phyloP scores from a whole-genome alignment of 2,329 filamentous ascomycete genomes.

The Aureobasidium sp. region DNA sequence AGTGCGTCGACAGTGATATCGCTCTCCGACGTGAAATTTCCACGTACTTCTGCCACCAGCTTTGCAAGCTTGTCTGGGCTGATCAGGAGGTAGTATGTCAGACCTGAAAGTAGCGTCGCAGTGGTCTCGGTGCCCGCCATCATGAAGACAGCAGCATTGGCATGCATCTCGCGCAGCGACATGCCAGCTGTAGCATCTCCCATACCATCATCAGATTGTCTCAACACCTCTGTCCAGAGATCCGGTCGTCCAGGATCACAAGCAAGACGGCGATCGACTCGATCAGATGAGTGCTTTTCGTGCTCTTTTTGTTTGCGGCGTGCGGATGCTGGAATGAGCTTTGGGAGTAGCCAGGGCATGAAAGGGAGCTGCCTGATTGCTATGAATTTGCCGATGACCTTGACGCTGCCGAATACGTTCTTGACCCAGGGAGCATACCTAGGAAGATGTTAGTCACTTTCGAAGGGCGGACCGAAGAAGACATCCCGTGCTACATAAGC shows the following conservation, averaged over 20 bases:
- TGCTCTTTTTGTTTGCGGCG: not conserved
- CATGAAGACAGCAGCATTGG: slow-evolving; percentile 27
- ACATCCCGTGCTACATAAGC: slow-evolving; percentile 26
- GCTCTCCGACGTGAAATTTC: slow-evolving; percentile 21
- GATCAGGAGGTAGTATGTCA: slow-evolving; percentile 34
- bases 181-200: slow-evolving; percentile 15
- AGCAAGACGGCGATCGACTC: slow-evolving; percentile 21
- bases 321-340: not conserved
- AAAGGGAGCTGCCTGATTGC: slow-evolving; percentile 3
- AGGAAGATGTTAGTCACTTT: not conserved
- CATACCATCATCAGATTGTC: slow-evolving; percentile 15
- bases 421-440: slow-evolving; percentile 14
- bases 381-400: not conserved
- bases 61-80: slow-evolving; percentile 27
- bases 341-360: not conserved
- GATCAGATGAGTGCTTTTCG: slow-evolving; percentile 13
- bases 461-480: slow-evolving; percentile 33
- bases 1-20: slow-evolving; percentile 28
- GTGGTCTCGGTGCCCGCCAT: slow-evolving; percentile 31
- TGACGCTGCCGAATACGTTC: slow-evolving; percentile 11
- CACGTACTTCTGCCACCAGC: slow-evolving; percentile 29
- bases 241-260: slow-evolving; percentile 18
- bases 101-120: slow-evolving; percentile 26
- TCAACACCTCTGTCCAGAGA: slow-evolving; percentile 18
- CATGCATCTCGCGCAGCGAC: slow-evolving; percentile 25